Evolutionary conservation across 768 basidiomycete genomes (phyloP).

Genomic region (Udeniomyces megalosporus): DNA sequence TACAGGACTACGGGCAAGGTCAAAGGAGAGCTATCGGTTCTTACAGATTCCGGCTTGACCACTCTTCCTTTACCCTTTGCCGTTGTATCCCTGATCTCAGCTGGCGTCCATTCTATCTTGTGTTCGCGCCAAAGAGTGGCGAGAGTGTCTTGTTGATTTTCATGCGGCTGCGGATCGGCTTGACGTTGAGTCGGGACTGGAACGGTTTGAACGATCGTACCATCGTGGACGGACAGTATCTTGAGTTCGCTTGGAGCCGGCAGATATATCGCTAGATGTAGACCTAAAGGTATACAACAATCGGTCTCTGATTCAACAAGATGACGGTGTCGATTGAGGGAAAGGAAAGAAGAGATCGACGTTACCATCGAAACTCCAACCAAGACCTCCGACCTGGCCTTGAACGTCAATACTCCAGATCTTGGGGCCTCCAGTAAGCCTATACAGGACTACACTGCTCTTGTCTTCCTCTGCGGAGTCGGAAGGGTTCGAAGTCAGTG

Average conservation of each 20-base stretch:
- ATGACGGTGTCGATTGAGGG: background rate
- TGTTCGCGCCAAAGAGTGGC: background rate
- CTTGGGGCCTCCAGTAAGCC: slow-evolving; percentile 1
- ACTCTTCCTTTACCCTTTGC: background rate
- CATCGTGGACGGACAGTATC: slow-evolving; percentile 5
- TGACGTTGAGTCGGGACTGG: background rate
- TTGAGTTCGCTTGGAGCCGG: background rate
- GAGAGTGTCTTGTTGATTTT: background rate
- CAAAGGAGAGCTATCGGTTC: no score
- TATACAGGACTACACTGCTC: background rate
- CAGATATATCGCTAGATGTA: background rate
- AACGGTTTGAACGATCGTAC: background rate
- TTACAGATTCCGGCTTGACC: background rate
- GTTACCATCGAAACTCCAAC: slow-evolving; percentile 13
- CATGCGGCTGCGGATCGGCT: no score
- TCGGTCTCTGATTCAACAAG: background rate
- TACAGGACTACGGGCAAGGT: no score
- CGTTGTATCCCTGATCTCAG: background rate
- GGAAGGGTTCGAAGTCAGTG: no score
- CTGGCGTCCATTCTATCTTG: background rate
- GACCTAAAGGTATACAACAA: background rate
- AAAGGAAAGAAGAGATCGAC: background rate
- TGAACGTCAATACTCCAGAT: slow-evolving; percentile 2
- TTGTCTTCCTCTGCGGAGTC: background rate
- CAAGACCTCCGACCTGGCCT: background rate